These are phyloP conservation scores for Agrocybe chaxingu DNA, from an alignment of 768 basidiomycete species.

Conservation along the genomic window DNA sequence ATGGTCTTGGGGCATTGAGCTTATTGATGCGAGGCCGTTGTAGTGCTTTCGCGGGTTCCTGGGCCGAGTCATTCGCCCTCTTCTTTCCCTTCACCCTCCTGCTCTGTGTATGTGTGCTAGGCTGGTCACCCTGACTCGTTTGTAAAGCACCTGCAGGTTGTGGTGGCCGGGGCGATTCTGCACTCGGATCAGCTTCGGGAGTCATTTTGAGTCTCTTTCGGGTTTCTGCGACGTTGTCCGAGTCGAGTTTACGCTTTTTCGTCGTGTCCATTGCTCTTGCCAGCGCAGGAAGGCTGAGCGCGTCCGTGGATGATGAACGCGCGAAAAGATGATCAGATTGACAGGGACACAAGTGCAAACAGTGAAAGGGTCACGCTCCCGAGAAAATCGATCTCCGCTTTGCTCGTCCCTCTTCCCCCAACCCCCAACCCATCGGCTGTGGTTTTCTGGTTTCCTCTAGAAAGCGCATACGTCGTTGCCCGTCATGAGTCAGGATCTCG, in stretches of 20 bases:
- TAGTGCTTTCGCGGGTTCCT: neutral
- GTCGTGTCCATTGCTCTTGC: slow-evolving; percentile 12
- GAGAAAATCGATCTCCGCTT: slow-evolving; percentile 21
- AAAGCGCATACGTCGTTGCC: slow-evolving; percentile 31
- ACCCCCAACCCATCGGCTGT: slow-evolving; percentile 22
- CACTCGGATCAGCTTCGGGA: slow-evolving; percentile 6
- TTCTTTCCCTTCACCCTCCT: slow-evolving; percentile 1
- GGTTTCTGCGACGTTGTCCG: slow-evolving; percentile 12
- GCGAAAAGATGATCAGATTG: slow-evolving; percentile 9
- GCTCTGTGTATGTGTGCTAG: neutral
- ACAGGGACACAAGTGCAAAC: slow-evolving; percentile 27
- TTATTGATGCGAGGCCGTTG: slow-evolving; percentile 43
- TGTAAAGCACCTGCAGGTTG: slow-evolving; percentile 2
- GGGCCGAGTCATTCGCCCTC: neutral
- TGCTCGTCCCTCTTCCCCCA: slow-evolving; percentile 17
- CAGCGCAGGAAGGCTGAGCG: slow-evolving; percentile 5
- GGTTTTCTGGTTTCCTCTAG: slow-evolving; percentile 24
- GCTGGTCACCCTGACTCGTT: slow-evolving; percentile 1
- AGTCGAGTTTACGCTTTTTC: slow-evolving; percentile 39
- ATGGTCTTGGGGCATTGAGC: slow-evolving; percentile 71
- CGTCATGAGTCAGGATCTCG: slow-evolving; percentile 79
- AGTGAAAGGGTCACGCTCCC: slow-evolving; percentile 24
- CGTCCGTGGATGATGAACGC: slow-evolving; percentile 12
- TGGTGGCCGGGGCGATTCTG: neutral
- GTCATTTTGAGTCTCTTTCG: slow-evolving; percentile 33